Conservation (phyloP, 192 early-diverging fungal genomes). For the Diversispora epigaea region DNA sequence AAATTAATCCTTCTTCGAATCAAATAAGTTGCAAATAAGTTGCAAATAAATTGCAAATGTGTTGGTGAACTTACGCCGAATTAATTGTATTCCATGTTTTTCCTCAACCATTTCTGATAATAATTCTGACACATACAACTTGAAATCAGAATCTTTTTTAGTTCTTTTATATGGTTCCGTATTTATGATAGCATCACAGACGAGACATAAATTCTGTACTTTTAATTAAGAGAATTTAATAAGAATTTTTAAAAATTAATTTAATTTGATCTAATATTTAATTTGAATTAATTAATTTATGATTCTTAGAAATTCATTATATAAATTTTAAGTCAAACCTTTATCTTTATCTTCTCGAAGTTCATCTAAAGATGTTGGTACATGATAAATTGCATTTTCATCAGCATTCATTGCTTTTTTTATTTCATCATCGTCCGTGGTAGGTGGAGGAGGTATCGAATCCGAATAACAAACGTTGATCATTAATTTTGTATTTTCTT, state of each 20-base stretch:
- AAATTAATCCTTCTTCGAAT: not conserved
- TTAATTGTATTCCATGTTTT: constrained; percentile 53
- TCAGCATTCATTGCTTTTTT: constrained; percentile 59
- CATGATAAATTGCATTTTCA: constrained; percentile 57
- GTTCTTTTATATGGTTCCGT: constrained; percentile 54
- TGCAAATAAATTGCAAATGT: not conserved
- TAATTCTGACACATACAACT: constrained; percentile 67
- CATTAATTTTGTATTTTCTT: constrained; percentile 50
- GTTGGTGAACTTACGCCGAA: constrained; percentile 49
- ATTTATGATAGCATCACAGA: constrained; percentile 71
- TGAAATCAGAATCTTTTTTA: constrained; percentile 59
- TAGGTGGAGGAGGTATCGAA: constrained; percentile 59
- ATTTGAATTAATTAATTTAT: not conserved
- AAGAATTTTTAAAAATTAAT: not conserved
- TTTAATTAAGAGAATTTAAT: not conserved
- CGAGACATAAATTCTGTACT: constrained; percentile 51
- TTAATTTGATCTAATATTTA: not conserved
- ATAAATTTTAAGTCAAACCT: constrained; percentile 36
- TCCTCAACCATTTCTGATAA: constrained; percentile 69
- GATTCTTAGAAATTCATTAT: not conserved
- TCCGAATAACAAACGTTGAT: constrained; percentile 66
- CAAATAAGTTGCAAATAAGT: not conserved
- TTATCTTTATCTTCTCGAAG: constrained; percentile 54
- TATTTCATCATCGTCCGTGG: constrained; percentile 63
- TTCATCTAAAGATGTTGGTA: constrained; percentile 61